Percentiles rank a stretch among this genome's conserved stretches.
phyloP scores from a whole-genome alignment of 148 eudicot genomes.

The Rhododendron mucronatum region DNA sequence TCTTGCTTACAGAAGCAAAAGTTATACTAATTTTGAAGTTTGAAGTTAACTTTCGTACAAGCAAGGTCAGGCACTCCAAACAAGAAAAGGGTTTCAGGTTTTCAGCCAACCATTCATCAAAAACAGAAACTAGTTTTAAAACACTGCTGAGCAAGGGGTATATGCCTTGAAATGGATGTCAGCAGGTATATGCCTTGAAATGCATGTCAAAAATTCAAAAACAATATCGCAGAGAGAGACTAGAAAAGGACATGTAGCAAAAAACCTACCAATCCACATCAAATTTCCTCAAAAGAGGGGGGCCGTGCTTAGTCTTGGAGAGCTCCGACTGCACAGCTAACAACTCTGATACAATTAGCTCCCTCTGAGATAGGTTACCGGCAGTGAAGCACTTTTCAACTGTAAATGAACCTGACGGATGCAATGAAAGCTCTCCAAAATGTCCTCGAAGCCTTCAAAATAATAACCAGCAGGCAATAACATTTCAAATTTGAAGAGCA shows the following conservation, averaged over 20 bases:
- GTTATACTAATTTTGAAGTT: neutral
- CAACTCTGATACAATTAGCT: constrained; percentile 72
- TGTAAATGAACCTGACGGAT: constrained; percentile 76
- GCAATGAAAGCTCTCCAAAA: constrained; percentile 79
- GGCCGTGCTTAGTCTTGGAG: constrained; percentile 80
- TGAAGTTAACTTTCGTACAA: neutral
- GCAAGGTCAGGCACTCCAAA: neutral
- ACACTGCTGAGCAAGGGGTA: neutral
- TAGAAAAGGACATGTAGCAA: neutral
- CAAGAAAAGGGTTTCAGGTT: neutral
- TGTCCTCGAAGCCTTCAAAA: constrained; percentile 71
- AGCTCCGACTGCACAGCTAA: constrained; percentile 65
- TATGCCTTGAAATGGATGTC: neutral
- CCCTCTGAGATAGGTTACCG: constrained; percentile 56
- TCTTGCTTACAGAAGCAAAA: neutral
- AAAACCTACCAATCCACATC: constrained; percentile 78
- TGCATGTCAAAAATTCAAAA: neutral
- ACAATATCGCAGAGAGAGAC: neutral
- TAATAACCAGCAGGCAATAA: constrained; percentile 9
- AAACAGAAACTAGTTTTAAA: neutral
- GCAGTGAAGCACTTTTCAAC: constrained; percentile 78
- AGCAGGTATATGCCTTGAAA: neutral
- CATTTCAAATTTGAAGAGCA: neutral
- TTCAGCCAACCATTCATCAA: neutral
- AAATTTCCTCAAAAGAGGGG: constrained; percentile 70